phyloP scores from a whole-genome alignment of 73 alveolate genomes.

The Blepharisma stoltei region DNA sequence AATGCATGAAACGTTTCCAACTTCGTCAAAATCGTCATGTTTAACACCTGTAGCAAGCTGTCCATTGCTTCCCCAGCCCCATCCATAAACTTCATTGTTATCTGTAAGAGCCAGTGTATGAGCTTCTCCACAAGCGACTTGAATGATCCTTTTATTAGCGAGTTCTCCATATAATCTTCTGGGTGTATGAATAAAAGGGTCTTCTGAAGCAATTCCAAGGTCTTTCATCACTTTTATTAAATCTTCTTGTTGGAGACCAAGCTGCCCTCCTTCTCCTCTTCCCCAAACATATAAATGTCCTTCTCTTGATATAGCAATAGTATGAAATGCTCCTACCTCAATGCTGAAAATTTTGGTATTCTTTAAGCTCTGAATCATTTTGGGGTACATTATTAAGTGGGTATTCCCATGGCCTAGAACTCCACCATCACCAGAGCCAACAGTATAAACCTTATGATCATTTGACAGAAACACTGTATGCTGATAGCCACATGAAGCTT shows the following conservation, averaged over 20 bases:
- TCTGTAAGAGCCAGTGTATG: slow-evolving; percentile 83
- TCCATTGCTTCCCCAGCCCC: slow-evolving; percentile 80
- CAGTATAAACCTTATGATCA: slow-evolving; percentile 67
- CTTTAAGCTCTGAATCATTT: slow-evolving; percentile 53
- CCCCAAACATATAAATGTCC: slow-evolving; percentile 92
- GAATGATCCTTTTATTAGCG: slow-evolving; percentile 66
- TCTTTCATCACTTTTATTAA: not conserved
- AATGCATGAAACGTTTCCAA: slow-evolving; percentile 72
- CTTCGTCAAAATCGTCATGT: slow-evolving; percentile 87
- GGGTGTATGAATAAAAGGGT: slow-evolving; percentile 52
- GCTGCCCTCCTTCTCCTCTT: slow-evolving; percentile 61
- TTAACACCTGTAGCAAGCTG: slow-evolving; percentile 74
- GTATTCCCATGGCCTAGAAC: slow-evolving; percentile 54
- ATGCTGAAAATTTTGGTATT: slow-evolving; percentile 57
- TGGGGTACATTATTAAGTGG: slow-evolving; percentile 51
- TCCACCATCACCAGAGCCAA: slow-evolving; percentile 81
- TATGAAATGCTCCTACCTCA: slow-evolving; percentile 92
- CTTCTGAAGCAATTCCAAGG: slow-evolving; percentile 55
- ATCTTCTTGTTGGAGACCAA: slow-evolving; percentile 51
- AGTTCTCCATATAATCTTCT: slow-evolving; percentile 59
- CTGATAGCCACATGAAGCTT: slow-evolving; percentile 90
- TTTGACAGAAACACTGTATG: slow-evolving; percentile 80
- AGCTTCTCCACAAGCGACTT: slow-evolving; percentile 91
- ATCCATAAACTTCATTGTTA: slow-evolving; percentile 73
- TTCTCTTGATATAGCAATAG: slow-evolving; percentile 68